Percentiles rank a stretch among this genome's conserved stretches.
These are phyloP conservation scores for Saccharomycopsis microspora DNA, from an alignment of 805 yeast species.

Conservation along the genomic window DNA sequence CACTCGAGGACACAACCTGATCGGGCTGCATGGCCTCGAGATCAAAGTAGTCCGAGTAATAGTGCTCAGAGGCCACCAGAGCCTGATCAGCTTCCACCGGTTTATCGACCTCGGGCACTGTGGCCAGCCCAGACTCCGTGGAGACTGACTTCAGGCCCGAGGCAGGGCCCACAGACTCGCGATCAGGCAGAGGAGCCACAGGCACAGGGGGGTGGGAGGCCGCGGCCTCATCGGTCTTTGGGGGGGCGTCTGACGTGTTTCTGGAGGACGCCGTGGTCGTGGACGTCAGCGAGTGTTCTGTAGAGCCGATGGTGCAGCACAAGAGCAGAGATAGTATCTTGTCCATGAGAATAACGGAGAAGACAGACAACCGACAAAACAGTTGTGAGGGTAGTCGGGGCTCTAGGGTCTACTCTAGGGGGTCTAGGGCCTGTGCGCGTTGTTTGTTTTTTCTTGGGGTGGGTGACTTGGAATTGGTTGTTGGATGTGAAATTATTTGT, in stretches of 20 bases:
- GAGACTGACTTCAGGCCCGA: neutral
- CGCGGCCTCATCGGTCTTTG: conserved; percentile 1
- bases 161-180: neutral
- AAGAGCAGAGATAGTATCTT: conserved; percentile 24
- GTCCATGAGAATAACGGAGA: conserved; percentile 21
- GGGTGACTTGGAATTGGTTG: no score
- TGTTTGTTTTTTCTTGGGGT: no score
- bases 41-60: conserved; percentile 32
- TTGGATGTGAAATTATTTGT: no score
- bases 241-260: conserved; percentile 7
- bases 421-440: no score
- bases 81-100: conserved; percentile 15
- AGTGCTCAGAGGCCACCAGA: conserved; percentile 18
- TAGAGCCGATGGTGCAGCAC: conserved; percentile 23
- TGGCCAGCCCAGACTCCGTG: neutral
- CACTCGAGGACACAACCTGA: conserved; percentile 56
- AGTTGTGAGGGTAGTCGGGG: no score
- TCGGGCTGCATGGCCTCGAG: conserved; percentile 58
- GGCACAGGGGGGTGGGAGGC: neutral
- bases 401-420: no score
- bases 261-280: conserved; percentile 14
- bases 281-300: conserved; percentile 11
- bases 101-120: neutral
- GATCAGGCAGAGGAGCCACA: no score
- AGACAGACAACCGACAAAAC: no score